Conservation (phyloP, 1,284 basidiomycete species). For the Microbotryum lychnidis-dioicae region DNA sequence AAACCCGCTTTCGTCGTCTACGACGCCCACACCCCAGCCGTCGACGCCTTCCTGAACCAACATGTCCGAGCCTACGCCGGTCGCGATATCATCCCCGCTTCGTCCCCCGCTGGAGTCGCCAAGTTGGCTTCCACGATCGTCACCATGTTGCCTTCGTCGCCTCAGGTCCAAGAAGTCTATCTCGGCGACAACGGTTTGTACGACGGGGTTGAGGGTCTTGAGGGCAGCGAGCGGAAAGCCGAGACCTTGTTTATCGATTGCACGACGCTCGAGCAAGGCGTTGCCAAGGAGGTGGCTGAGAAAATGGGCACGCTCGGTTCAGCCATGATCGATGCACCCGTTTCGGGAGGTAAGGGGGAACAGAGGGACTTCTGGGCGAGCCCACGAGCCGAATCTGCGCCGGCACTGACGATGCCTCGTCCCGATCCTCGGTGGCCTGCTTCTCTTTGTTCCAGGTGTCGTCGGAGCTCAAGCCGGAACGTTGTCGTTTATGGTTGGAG, state of each 20-base stretch:
- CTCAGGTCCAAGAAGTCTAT: conserved; percentile 43
- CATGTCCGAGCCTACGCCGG: conserved; percentile 32
- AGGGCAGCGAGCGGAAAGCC: conserved; percentile 3
- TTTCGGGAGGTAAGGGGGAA: conserved; percentile 63
- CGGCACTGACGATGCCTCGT: neutral
- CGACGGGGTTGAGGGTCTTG: conserved; percentile 21
- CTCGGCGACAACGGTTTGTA: conserved; percentile 34
- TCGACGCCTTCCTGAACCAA: conserved; percentile 51
- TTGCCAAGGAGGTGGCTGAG: conserved; percentile 57
- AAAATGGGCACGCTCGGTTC: conserved; percentile 53
- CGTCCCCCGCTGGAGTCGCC: conserved; percentile 42
- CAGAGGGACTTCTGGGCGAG: neutral
- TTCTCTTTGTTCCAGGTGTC: conserved; percentile 49
- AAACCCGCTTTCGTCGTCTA: conserved; percentile 57
- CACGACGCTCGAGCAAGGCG: conserved; percentile 71
- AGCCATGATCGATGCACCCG: conserved; percentile 78
- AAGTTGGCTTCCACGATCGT: conserved; percentile 42
- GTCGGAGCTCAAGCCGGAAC: conserved; percentile 74
- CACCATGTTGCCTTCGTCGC: conserved; percentile 47
- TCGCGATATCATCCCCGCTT: conserved; percentile 36
- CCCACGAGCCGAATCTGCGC: no score
- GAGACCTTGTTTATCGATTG: conserved; percentile 71
- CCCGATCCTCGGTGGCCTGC: neutral
- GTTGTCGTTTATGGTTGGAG: conserved; percentile 85
- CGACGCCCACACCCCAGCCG: conserved; percentile 58